phyloP scores from a whole-genome alignment of 1,139 yeast species.

The Petasospora fabianii region DNA sequence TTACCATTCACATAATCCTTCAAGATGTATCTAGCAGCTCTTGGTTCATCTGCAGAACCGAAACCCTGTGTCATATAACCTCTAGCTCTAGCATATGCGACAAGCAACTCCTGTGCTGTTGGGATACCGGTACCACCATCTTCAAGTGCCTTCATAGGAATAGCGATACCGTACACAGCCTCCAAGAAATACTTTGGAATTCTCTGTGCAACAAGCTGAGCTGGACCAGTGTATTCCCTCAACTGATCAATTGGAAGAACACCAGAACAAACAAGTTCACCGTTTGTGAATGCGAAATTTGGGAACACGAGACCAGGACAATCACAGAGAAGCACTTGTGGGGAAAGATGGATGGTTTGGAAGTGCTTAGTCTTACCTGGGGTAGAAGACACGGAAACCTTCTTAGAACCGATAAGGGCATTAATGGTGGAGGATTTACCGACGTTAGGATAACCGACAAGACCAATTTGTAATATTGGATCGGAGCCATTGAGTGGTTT shows the following conservation, averaged over 20 bases:
- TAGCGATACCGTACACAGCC: constrained; percentile 90
- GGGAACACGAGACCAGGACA: constrained; percentile 99
- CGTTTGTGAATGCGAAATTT: constrained; percentile 93
- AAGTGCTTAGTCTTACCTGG: constrained; percentile 99
- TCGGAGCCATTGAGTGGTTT: constrained; percentile 57
- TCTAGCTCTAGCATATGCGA: constrained; percentile 93
- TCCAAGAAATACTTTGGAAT: constrained; percentile 87
- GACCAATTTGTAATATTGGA: constrained; percentile 75
- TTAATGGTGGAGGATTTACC: constrained; percentile 97
- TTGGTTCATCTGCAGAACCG: constrained; percentile 94
- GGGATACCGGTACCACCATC: constrained; percentile 92
- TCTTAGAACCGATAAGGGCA: constrained; percentile 92
- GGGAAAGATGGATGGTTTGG: constrained; percentile 88
- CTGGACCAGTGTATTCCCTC: constrained; percentile 91
- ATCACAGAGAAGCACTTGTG: constrained; percentile 85
- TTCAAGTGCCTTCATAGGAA: constrained; percentile 64
- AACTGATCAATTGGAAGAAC: constrained; percentile 96
- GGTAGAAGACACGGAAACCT: constrained; percentile 94
- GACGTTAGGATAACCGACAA: constrained; percentile 93
- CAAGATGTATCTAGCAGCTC: constrained; percentile 89
- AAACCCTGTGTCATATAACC: constrained; percentile 97
- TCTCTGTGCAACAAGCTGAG: constrained; percentile 78
- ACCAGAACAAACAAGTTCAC: constrained; percentile 96
- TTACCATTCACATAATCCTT: constrained; percentile 96
- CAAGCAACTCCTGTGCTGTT: constrained; percentile 82